Evolutionary conservation across 768 basidiomycete genomes (phyloP).

Genomic region (Pisolithus microcarpus): DNA sequence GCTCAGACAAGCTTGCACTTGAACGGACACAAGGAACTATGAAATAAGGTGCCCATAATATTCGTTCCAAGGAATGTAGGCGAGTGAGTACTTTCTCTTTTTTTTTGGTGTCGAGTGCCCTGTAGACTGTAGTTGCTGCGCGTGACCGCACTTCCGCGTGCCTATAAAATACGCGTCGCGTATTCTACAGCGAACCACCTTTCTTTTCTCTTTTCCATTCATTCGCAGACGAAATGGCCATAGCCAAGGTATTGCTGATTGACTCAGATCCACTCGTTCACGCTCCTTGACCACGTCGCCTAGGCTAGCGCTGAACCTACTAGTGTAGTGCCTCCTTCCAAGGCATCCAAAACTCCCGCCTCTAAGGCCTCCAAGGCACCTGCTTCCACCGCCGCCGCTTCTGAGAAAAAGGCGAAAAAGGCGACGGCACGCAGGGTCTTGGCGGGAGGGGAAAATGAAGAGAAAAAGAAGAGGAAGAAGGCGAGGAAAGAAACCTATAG

Average conservation of each 20-base stretch:
- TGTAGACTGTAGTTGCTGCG: neutral
- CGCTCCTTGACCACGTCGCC: neutral
- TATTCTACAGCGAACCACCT: neutral
- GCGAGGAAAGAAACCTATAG: slow-evolving; percentile 52
- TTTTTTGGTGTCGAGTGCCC: too few species aligned
- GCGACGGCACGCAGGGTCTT: neutral
- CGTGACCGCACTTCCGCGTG: neutral
- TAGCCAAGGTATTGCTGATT: neutral
- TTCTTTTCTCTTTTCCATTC: neutral
- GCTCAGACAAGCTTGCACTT: too few species aligned
- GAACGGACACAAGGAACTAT: too few species aligned
- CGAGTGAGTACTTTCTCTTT: too few species aligned
- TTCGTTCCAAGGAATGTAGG: too few species aligned
- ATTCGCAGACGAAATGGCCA: too few species aligned
- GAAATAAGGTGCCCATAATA: too few species aligned
- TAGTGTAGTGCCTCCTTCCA: slow-evolving; percentile 20
- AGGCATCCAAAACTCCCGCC: slow-evolving; percentile 23
- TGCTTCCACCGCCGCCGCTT: slow-evolving; percentile 30
- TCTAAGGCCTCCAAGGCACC: slow-evolving; percentile 52
- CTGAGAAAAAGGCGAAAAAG: slow-evolving; percentile 22
- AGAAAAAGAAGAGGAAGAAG: slow-evolving; percentile 51
- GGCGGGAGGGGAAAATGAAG: slow-evolving; percentile 22
- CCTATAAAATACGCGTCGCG: neutral
- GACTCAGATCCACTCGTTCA: neutral
- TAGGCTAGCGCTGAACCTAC: neutral